Percentiles rank a stretch among this genome's conserved stretches.
Evolutionary conservation across 2,329 filamentous ascomycete genomes (phyloP).

Genomic region (Xylariaceae sp.): DNA sequence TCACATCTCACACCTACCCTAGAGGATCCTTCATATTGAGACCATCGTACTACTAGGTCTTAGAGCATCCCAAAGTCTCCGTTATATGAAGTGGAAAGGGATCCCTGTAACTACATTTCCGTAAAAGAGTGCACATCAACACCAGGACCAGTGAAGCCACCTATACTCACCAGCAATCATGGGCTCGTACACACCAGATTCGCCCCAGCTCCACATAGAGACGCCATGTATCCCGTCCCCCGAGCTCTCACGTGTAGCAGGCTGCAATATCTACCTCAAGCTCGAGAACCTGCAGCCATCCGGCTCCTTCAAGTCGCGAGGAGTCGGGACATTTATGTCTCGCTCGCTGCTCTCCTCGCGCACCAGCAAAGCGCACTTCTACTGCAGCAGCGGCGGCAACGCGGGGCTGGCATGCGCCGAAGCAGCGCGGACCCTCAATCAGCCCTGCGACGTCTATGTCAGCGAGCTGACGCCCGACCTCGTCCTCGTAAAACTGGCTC

Average conservation of each 20-base stretch:
- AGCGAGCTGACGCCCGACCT: conserved; percentile 68
- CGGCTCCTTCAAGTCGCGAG: conserved; percentile 85
- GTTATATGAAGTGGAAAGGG: too few species aligned
- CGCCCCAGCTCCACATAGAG: conserved; percentile 68
- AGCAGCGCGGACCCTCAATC: conserved; percentile 68
- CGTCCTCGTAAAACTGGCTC: conserved; percentile 75
- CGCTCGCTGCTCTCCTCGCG: conserved; percentile 40
- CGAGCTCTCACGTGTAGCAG: conserved; percentile 71
- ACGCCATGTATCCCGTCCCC: conserved; percentile 74
- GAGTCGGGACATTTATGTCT: conserved; percentile 74
- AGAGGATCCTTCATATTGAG: too few species aligned
- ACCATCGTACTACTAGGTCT: too few species aligned
- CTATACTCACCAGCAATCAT: conserved; percentile 10
- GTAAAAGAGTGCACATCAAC: too few species aligned
- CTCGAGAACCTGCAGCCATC: conserved; percentile 85
- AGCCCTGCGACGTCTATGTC: conserved; percentile 77
- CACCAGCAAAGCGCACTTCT: conserved; percentile 67
- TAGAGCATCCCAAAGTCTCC: too few species aligned
- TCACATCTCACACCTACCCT: too few species aligned
- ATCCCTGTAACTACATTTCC: too few species aligned
- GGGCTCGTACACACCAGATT: conserved; percentile 46
- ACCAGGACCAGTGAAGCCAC: too few species aligned
- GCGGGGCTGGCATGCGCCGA: conserved; percentile 83
- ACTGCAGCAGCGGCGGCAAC: conserved; percentile 81
- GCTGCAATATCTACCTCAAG: conserved; percentile 85